Evolutionary conservation across 257 asterid species (phyloP).

Genomic region (Anisodus acutangulus): DNA sequence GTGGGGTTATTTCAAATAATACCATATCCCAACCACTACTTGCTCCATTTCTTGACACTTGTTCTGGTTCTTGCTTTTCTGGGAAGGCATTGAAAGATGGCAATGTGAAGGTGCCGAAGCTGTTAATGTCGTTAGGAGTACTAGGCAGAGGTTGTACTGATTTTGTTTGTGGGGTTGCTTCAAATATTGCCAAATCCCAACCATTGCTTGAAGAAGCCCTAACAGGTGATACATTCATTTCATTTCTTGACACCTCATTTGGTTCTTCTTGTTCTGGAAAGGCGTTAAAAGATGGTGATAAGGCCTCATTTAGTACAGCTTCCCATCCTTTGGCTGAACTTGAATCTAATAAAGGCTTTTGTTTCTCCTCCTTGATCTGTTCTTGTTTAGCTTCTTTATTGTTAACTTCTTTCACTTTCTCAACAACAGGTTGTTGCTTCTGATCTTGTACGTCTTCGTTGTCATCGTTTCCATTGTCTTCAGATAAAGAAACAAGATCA

Average conservation of each 20-base stretch:
- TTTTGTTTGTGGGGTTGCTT: constrained; percentile 31
- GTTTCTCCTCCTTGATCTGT: constrained; percentile 25
- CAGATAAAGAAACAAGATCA: constrained; percentile 62
- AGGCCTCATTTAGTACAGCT: constrained; percentile 44
- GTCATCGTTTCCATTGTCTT: constrained; percentile 28
- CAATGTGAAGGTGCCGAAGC: neutral
- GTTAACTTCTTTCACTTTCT: neutral
- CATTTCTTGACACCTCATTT: constrained; percentile 24
- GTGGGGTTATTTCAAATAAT: constrained; percentile 37
- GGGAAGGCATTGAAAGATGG: constrained; percentile 29
- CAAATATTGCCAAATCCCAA: constrained; percentile 51
- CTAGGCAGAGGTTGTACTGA: constrained; percentile 23
- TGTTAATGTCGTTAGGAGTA: neutral
- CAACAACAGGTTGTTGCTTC: neutral
- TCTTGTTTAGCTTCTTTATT: constrained; percentile 28
- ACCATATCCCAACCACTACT: constrained; percentile 48
- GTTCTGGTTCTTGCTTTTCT: constrained; percentile 29
- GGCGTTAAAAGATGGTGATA: constrained; percentile 19
- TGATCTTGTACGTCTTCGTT: neutral
- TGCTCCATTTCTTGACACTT: constrained; percentile 5
- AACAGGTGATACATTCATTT: neutral
- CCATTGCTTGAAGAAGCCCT: constrained; percentile 31
- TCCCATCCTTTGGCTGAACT: constrained; percentile 54
- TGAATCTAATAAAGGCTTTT: constrained; percentile 18
- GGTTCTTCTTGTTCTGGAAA: constrained; percentile 20